Evolutionary conservation across 2,329 filamentous ascomycete genomes (phyloP), one percentile per base, ranked within the genome.

Genomic region (Elsinoe arachidis): DNA sequence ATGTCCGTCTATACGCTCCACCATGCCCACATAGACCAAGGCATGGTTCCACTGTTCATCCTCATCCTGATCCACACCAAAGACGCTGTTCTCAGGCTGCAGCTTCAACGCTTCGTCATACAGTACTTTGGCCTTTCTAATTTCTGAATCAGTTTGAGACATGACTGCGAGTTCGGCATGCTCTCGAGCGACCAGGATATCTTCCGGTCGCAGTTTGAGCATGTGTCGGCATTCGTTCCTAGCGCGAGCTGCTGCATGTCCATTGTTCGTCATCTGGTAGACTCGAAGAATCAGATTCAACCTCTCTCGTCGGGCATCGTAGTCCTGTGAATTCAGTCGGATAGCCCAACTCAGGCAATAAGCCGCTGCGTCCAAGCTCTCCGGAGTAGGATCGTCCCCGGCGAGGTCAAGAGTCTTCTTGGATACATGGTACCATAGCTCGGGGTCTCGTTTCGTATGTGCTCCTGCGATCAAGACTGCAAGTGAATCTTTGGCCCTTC

Each of bases 11-110:
- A 82, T 72, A 49, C 84, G 81, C 26, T 84, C 82, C 60, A 91
- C 84, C 15, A 97, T 78, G 65, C 96, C 90, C 38, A 90, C 80
- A 63, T 93, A 96, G 56, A 91, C 86, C 60, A 90, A 87, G 41
- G 95, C 76, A 68, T 97, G 87, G 55, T 86, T 84, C 92, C 92
- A 99, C 51, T 78, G 76, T 26, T 76, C 72, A 2, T 68, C 71
- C 10, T 70, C 72, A 15, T 76, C 72, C 34, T 74, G 71, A 19
- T 57, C 55, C 6, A 55, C 39, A 37, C 60, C 56, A 21, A 60
- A 56, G 2, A 55, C 41, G 21, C 19, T 57, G 9, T 63, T 59
- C 7, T 69, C 69, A 53, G 72, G 66, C 60, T 78, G 79, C 61
- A 79, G 72, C 3, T 72, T 66, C 43, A 85, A 76, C 17, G 78